phyloP scores from a whole-genome alignment of 2,329 filamentous ascomycete genomes.

The Neofusicoccum laricinum region DNA sequence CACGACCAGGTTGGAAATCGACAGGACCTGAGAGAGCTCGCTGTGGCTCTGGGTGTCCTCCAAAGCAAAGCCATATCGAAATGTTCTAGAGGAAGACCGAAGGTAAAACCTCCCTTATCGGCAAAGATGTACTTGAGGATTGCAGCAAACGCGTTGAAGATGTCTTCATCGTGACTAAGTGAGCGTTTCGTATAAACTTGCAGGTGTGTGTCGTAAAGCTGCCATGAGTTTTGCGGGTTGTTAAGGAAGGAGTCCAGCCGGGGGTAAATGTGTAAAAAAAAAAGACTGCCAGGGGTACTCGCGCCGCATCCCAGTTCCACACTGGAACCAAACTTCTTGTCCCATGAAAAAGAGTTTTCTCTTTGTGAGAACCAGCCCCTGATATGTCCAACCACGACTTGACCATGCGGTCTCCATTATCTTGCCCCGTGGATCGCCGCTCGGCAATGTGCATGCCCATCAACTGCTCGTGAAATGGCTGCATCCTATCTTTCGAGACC shows the following conservation, averaged over 20 bases:
- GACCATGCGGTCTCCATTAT: too few species aligned
- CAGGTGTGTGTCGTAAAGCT: neutral
- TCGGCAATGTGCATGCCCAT: too few species aligned
- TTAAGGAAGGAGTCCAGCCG: neutral
- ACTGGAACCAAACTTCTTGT: neutral
- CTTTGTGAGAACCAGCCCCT: neutral
- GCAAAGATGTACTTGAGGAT: neutral
- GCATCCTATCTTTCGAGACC: neutral
- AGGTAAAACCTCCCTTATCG: too few species aligned
- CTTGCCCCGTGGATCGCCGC: too few species aligned
- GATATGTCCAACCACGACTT: slow-evolving; percentile 8
- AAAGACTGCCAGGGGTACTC: neutral
- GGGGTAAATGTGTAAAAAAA: too few species aligned
- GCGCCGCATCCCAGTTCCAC: neutral
- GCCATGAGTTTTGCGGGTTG: neutral
- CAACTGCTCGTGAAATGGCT: too few species aligned
- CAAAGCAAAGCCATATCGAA: too few species aligned
- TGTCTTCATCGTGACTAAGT: neutral
- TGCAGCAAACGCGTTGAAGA: neutral
- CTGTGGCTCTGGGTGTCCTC: too few species aligned
- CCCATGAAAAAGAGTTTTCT: neutral
- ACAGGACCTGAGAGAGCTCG: too few species aligned
- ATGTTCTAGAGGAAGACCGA: too few species aligned
- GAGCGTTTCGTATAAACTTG: neutral
- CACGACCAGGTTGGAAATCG: too few species aligned